A percentile compares a stretch with the other conserved stretches of the same genome.
Conservation (phyloP, 441 rosid species). For the Arabidopsis hybrid region DNA sequence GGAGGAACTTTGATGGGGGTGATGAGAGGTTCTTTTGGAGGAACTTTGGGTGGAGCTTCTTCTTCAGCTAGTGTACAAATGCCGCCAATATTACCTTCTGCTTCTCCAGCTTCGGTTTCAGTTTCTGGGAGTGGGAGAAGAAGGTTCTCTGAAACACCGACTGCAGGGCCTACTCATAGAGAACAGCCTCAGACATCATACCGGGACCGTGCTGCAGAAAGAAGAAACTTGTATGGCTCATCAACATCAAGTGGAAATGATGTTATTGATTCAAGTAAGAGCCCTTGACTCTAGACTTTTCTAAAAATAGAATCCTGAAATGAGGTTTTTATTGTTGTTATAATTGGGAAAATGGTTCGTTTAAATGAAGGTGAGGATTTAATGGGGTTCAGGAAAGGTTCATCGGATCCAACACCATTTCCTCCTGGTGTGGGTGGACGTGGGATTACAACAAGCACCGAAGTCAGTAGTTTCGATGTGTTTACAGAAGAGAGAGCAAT, state of each 20-base stretch:
- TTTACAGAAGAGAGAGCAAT: slow-evolving; percentile 93
- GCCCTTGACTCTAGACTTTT: slow-evolving; percentile 5
- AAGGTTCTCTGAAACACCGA: slow-evolving; percentile 91
- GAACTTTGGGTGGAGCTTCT: slow-evolving; percentile 52
- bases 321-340: slow-evolving; percentile 41
- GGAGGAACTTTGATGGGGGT: slow-evolving; percentile 91
- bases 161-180: slow-evolving; percentile 57
- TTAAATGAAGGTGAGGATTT: slow-evolving; percentile 73
- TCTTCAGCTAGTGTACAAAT: slow-evolving; percentile 54
- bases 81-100: slow-evolving; percentile 56
- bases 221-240: slow-evolving; percentile 94
- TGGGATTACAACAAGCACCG: slow-evolving; percentile 64
- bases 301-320: slow-evolving; percentile 11
- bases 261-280: slow-evolving; percentile 81
- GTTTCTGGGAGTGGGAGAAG: slow-evolving; percentile 81
- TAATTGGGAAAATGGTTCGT: slow-evolving; percentile 50
- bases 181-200: slow-evolving; percentile 74
- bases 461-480: slow-evolving; percentile 76
- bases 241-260: slow-evolving; percentile 66
- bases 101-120: slow-evolving; percentile 59
- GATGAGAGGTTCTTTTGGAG: slow-evolving; percentile 78
- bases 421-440: slow-evolving; percentile 99
- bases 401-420: slow-evolving; percentile 87
- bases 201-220: slow-evolving; percentile 98
- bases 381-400: slow-evolving; percentile 62